Base-by-base conservation (phyloP, 1,284 basidiomycete genomes). In the Leccinum pallidistipes region DNA sequence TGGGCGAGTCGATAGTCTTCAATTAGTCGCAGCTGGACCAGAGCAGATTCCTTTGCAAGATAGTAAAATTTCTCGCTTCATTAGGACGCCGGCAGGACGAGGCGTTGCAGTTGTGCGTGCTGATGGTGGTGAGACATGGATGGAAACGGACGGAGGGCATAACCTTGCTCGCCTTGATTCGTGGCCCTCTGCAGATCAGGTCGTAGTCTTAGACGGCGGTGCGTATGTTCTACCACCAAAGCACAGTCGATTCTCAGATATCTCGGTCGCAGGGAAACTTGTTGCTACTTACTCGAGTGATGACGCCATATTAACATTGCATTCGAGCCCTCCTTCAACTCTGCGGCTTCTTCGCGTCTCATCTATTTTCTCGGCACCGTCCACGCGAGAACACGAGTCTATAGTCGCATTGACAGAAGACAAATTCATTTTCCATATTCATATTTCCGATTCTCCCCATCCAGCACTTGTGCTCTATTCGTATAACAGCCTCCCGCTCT, bases 41-140 rank as follows among this genome's bases (percentile, higher is more conserved):
- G 77, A 81, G 24, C 76, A 76, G 38, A 69, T 79, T 27, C 70
- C 75, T 24, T 77, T 78, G 60, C 85, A 87, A 66, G 80, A 84
- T 31, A 77, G 78, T 24, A 76, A 76, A 58, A 84, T 92, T 56
- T 66, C 80, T 10, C 78, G 81, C 36, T 87, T 92, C 66, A 83
- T 90, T 32, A 82, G 91, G 62, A 92, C 91, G 5, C 87, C 90
- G 2, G 88, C 91, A 62, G 91, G 91, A 3, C 80, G 79, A 61
- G 91, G 88, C 8, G 80, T 93, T 49, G 90, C 84, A 12, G 82
- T 87, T 11, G 75, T 89, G 43, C 82, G 88, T 51, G 74, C 76
- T 55, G 76, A 78, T 31, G 83, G 83, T 11, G 86, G 86, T 10
- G 87, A 91, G 68, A 79, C 82, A 3, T 92, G 88, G 87, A 79